phyloP scores from a whole-genome alignment of 179 eudicot genomes.

The Monotropa hypopitys region DNA sequence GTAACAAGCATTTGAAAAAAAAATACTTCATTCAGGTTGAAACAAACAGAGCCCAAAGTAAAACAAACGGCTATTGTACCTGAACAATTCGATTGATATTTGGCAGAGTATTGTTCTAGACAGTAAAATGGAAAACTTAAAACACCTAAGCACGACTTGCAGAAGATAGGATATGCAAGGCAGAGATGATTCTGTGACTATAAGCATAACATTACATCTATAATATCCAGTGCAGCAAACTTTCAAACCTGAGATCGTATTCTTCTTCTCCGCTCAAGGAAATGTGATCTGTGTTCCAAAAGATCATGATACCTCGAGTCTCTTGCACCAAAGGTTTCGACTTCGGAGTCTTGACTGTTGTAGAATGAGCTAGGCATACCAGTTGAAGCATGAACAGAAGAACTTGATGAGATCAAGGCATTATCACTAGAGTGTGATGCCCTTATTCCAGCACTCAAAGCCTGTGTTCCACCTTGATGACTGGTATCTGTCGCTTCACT shows the following conservation, averaged over 20 bases:
- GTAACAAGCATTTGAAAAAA: not conserved
- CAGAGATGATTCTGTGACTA: not conserved
- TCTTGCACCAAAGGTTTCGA: slow-evolving; percentile 34
- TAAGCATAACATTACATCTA: too few species aligned
- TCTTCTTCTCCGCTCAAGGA: slow-evolving; percentile 86
- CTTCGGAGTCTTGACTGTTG: slow-evolving; percentile 29
- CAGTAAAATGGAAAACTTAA: not conserved
- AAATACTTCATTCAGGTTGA: not conserved
- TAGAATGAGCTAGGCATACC: slow-evolving; percentile 27
- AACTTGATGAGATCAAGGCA: slow-evolving; percentile 24
- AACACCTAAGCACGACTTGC: not conserved
- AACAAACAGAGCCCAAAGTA: not conserved
- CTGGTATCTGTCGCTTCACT: slow-evolving; percentile 19
- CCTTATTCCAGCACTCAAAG: slow-evolving; percentile 16
- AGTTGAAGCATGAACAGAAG: slow-evolving; percentile 32
- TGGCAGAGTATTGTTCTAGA: not conserved
- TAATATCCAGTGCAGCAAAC: too few species aligned
- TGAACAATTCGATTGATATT: not conserved
- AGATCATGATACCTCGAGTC: slow-evolving; percentile 57
- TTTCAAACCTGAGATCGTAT: slow-evolving; percentile 86
- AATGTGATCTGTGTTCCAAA: slow-evolving; percentile 71
- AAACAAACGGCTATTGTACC: not conserved
- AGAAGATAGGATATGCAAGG: not conserved
- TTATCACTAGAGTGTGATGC: slow-evolving; percentile 30
- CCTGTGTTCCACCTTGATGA: slow-evolving; percentile 13